Conservation (phyloP, 345 rosid genomes). For the Murraya koenigii region DNA sequence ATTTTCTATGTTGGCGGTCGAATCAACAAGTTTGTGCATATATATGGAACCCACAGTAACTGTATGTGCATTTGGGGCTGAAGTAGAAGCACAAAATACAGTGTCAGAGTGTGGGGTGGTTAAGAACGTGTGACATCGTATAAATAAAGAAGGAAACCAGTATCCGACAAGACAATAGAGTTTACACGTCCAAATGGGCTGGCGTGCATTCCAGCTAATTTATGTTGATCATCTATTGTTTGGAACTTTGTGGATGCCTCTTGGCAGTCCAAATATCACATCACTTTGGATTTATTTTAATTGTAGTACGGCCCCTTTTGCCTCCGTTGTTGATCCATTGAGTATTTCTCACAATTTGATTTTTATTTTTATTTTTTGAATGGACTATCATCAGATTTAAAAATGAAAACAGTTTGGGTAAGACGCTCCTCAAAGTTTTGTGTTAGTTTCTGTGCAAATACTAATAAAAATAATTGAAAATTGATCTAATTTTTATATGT, state of each 20-base stretch:
- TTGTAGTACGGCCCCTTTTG: neutral
- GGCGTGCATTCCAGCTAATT: neutral
- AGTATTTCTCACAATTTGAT: neutral
- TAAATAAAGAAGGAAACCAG: neutral
- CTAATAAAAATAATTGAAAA: too few relatives aligned
- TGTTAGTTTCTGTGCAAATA: too few relatives aligned
- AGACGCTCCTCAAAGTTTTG: too few relatives aligned
- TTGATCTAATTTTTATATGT: too few relatives aligned
- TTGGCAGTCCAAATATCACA: neutral
- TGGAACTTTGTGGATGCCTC: neutral
- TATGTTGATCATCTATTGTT: neutral
- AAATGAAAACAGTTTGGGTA: too few relatives aligned
- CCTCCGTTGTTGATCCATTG: neutral
- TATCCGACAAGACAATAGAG: neutral
- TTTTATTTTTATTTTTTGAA: too few relatives aligned
- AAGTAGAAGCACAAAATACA: neutral
- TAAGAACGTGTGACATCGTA: neutral
- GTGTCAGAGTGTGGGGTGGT: neutral
- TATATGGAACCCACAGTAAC: neutral
- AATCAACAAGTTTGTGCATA: too few relatives aligned
- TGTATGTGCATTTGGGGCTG: neutral
- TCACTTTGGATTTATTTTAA: neutral
- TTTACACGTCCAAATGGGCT: neutral
- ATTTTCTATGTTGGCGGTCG: too few relatives aligned
- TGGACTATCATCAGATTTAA: too few relatives aligned